These are phyloP conservation scores for Fusarium chuoi DNA, from an alignment of 2,329 filamentous ascomycete species.

Conservation along the genomic window DNA sequence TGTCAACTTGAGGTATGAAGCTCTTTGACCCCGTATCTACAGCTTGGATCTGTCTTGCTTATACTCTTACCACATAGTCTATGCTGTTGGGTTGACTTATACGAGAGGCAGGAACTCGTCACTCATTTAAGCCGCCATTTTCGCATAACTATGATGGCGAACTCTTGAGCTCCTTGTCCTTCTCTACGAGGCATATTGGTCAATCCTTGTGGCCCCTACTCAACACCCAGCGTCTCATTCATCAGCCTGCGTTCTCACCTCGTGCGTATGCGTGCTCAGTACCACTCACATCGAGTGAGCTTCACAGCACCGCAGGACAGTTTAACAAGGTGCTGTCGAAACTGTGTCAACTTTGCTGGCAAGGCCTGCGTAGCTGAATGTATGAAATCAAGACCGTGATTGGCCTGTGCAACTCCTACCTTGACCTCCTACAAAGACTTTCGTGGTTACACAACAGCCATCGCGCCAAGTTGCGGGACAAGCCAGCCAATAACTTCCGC, in stretches of 20 bases:
- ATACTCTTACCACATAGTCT: conserved; percentile 1
- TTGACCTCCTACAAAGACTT: conserved; percentile 19
- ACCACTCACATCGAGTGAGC: conserved; percentile 26
- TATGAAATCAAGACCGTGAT: conserved; percentile 11
- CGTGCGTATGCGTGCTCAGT: conserved; percentile 15
- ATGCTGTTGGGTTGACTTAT: background rate
- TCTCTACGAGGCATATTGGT: background rate
- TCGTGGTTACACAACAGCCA: conserved; percentile 37
- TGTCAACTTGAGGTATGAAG: conserved; percentile 5
- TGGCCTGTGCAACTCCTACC: conserved; percentile 19
- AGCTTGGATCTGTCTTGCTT: conserved; percentile 32
- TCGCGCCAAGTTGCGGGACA: conserved; percentile 15
- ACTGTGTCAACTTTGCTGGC: conserved; percentile 31
- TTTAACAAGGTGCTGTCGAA: conserved; percentile 26
- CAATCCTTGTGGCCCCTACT: conserved; percentile 1
- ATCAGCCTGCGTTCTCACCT: background rate
- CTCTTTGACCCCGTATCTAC: conserved; percentile 29
- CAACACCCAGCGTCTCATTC: background rate
- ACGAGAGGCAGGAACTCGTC: background rate
- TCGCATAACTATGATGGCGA: background rate
- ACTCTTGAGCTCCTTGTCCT: background rate
- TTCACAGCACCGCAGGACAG: conserved; percentile 13
- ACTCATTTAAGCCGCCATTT: background rate
- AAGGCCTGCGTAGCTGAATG: conserved; percentile 32
- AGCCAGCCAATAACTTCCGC: conserved; percentile 24